A percentile compares a stretch with the other conserved stretches of the same genome.
These are phyloP conservation scores for Acer negundo DNA, from an alignment of 345 rosid genomes.

Conservation along the genomic window DNA sequence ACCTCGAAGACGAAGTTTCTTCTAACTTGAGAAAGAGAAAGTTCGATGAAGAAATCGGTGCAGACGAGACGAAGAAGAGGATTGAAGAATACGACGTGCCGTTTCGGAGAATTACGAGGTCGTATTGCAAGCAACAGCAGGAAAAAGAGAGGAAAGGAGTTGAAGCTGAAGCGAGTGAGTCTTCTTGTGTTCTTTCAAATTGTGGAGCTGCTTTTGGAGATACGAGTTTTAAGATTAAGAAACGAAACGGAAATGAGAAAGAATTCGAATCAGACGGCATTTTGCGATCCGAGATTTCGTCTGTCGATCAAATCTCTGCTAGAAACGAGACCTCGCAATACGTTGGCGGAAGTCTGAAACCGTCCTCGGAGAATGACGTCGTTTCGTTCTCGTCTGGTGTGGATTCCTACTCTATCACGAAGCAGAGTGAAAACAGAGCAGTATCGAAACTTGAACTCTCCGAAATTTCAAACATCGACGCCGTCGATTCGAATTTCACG, in stretches of 20 bases:
- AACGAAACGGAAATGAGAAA: constrained; percentile 2
- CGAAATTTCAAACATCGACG: constrained; percentile 40
- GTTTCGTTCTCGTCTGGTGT: constrained; percentile 47
- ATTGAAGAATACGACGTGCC: constrained; percentile 28
- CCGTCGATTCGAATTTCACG: constrained; percentile 33
- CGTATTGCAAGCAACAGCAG: constrained; percentile 36
- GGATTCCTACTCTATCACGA: constrained; percentile 37
- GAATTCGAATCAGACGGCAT: constrained; percentile 20
- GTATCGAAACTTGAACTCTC: constrained; percentile 25
- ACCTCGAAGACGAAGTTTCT: constrained; percentile 44
- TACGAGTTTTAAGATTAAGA: constrained; percentile 23
- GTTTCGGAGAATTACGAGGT: constrained; percentile 56
- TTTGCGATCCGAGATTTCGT: constrained; percentile 47
- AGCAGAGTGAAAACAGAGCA: constrained; percentile 30
- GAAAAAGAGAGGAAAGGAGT: constrained; percentile 30
- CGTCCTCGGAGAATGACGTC: constrained; percentile 40
- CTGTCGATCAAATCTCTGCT: constrained; percentile 37
- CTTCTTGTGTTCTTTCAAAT: constrained; percentile 54
- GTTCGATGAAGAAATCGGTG: constrained; percentile 27
- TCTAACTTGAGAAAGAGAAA: constrained; percentile 45
- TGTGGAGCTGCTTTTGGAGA: constrained; percentile 32
- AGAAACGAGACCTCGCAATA: constrained; percentile 12
- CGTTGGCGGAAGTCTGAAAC: constrained; percentile 26
- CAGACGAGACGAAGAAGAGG: constrained; percentile 20
- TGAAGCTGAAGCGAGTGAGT: constrained; percentile 55